Evolutionary conservation across 441 rosid species (phyloP), one percentile per base, ranked within the genome.

Genomic region (Pelargonium myrrhifolium): DNA sequence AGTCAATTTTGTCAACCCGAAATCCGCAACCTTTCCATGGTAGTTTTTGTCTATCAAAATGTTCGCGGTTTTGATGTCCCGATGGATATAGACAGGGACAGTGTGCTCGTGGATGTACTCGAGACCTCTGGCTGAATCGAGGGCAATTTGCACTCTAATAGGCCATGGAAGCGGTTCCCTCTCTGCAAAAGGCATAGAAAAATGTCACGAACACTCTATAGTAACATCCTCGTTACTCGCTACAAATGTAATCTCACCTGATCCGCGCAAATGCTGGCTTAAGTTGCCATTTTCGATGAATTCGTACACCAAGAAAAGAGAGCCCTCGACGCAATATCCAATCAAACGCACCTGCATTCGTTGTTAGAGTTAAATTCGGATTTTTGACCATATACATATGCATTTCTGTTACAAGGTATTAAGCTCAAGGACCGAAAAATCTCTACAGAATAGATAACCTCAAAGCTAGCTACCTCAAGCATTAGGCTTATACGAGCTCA

Each of bases 61-160:
- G 77, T 94, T 94, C 42, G 97, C 97, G 11, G 99, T 78, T 82
- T 94, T 94, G 43, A 94, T 94, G 76, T 94, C 97, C 15, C 99
- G 91, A 68, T 94, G 99, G 71, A 94, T 88, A 73, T 94, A 91
- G 61, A 92, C 97, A 18, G 99, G 97, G 66, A 91, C 97, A 3
- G 99, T 94, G 71, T 91, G 99, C 80, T 94, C 97, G 22, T 94
- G 97, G 66, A 94, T 94, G 68, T 91, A 94, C 71, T 94, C 97
- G 66, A 94, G 96, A 73, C 97, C 97, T 82, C 99, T 85, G 26
- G 99, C 99, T 58, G 99, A 88, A 76, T 92, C 99, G 11, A 94
- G 86, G n/a, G 98, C 98, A 71, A 94, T 92, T 82, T 92, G 96
- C 77, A 94, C 94, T 77, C 98, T 78, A 71, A 79, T 75, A 64